Base-by-base conservation (phyloP, 2,329 filamentous ascomycete genomes). In the Epichloe uncinata region DNA sequence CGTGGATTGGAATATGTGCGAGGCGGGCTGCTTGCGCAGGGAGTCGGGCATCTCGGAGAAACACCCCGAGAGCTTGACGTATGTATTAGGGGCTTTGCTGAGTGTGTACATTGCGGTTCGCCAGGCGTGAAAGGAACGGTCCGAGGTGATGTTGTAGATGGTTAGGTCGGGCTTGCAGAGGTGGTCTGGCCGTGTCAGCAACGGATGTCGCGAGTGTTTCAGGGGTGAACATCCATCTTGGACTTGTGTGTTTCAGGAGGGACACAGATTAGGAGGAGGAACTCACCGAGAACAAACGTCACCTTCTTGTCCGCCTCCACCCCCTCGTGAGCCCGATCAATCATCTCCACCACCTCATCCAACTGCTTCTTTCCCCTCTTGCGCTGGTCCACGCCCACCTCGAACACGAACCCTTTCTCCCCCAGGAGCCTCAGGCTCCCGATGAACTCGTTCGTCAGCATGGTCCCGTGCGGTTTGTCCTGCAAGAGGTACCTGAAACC, bases 1-100 rank as follows among this genome's bases (percentile, higher is more conserved):
- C 18, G 86, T 72, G 40, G 74, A 74, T 53, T 76, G 70, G 55
- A 87, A 81, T 50, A 88, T 75, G 36, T 78, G 73, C 50, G 76
- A 69, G 35, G 73, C 62, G 9, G 73, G 64, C 26, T 73, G 69
- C 22, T 36, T 63, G 58, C 70, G 72, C 55, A 82, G 68, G 11
- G 70, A 65, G 44, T 73, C 71, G 3, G 81, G 75, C 67, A 96
- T 81, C 68, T 95, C 87, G 16, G 84, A 81, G 65, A 96, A 90
- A 44, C 75, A 79, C 7, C 91, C 91, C 0, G 85, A 91, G n/a
- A 96, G 77, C 71, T 96, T 95, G 77, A 96, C 86, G 70, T 85
- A 94, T n/a, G 83, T 81, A 47, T 73, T 75, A 45, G 73, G 69
- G 62, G 78, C 78, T 52, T 75, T 75, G 57, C 82, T 78, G 60